Base-by-base conservation (phyloP, 1,284 basidiomycete genomes). In the Ceratobasidium sp. region DNA sequence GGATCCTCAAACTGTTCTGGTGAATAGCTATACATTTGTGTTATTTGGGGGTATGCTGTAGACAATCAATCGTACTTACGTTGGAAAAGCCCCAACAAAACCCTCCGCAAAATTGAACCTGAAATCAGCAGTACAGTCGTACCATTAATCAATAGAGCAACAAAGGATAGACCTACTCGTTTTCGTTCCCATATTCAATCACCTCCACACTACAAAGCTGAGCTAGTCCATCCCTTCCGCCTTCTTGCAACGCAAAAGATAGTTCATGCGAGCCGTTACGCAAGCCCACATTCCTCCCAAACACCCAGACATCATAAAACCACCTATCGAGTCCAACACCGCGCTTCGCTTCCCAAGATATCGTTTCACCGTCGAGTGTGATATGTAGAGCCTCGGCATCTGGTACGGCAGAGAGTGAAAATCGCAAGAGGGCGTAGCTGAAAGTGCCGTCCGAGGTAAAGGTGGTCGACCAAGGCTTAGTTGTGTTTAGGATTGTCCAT, bases 351-450 rank as follows among this genome's bases (percentile, higher is more conserved):
- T 76, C 79, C 91, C 91, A 93, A 1, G 77, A 80, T 0, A 93
- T 81, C 76, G 89, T 84, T 14, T 78, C 80, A 1, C 86, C 89
- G 78, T 94, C 92, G 8, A 95, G 81, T 59, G 83, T 83, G 0
- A 95, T 85, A 0, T 77, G 81, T 22, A 95, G 81, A 77, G 92
- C 89, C 2, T 81, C 80, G 16, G 82, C 81, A 3, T 82, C 80
- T 0, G 92, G 90, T n/a, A 95, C 81, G 2, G 91, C 92, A 3
- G 92, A 92, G 0, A 95, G 82, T 1, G 93, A 94, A 79, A 92
- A 90, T 56, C 89, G 86, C 39, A 95, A 81, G 34, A 92, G 82
- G 78, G 91, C 86, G 31, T 88, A 84, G 1, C 87, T 81, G 78
- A 92, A 95, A 16, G 79, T 79, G 5, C 90, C 90, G 2, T 90